Conservation (phyloP, 169 alveolate species). For the Eimeria praecox region DNA sequence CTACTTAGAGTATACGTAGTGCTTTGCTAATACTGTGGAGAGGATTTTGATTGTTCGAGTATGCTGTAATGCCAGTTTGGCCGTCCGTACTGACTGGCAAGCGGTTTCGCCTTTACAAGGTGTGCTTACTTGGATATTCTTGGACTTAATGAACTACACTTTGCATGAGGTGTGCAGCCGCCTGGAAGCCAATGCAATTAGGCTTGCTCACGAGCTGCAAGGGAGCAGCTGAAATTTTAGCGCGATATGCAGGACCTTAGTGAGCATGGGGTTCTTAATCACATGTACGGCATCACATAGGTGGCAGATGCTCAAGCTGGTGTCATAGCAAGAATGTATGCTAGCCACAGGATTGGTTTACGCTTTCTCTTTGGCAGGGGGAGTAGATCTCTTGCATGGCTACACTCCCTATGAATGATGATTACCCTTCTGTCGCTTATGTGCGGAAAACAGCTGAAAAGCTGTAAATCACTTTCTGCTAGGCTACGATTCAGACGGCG, state of each 20-base stretch:
- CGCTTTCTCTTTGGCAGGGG: background rate
- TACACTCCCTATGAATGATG: background rate
- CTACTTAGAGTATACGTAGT: too few species aligned
- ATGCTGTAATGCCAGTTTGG: background rate
- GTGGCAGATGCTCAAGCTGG: too few species aligned
- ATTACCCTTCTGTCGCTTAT: background rate
- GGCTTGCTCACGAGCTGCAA: too few species aligned
- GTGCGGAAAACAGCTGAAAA: background rate
- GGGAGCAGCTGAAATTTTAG: too few species aligned
- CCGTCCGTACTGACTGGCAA: background rate
- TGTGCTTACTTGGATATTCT: background rate
- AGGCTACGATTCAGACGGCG: background rate
- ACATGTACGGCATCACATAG: too few species aligned
- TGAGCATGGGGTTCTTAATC: too few species aligned
- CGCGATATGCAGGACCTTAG: too few species aligned
- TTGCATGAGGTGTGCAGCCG: background rate
- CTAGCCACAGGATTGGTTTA: background rate
- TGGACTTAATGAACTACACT: too few species aligned
- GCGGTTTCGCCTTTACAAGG: background rate
- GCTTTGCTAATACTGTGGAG: background rate
- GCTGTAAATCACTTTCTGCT: background rate
- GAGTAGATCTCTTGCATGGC: background rate
- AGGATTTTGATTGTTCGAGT: background rate
- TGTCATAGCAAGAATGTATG: background rate
- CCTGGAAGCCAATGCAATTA: too few species aligned